Base-by-base conservation (phyloP, 2,329 filamentous ascomycete species). In the Trichoderma brevicompactum region DNA sequence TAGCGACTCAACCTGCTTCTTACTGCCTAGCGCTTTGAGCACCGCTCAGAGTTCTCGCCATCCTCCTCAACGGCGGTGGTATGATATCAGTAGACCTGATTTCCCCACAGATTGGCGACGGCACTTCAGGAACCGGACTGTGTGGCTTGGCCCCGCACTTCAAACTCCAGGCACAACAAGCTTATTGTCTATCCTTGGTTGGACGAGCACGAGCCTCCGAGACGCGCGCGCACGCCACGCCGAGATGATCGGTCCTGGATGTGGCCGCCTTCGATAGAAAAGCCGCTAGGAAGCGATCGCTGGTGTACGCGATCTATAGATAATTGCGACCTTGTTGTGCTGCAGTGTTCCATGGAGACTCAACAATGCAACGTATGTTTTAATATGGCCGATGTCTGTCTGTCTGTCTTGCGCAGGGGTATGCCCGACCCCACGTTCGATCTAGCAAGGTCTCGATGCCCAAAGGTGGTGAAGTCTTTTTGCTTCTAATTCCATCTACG, bases 41-140 rank as follows among this genome's bases (percentile, higher is more conserved):
- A 52, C 40, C 28, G 44, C 54, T 19, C 15, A n/a, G 38, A 50
- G 50, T 38, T 5, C n/a, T 50, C 15, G 15, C 5, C 36, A 8
- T 10, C 36, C 36, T 38, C 23, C 23, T 38, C 36, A 7, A 10
- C 36, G 36, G 46, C 15, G 46, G 58, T 43, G 58, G 19, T 17
- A 62, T 62, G 58, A 53, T 62, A 62, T 53, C 48, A 53, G 58
- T n/a, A 52, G 28, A 54, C 49, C 48, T 43, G 38, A 46, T 44
- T 63, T 46, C 60, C 41, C 60, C 60, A 63, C 60, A 63, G 61
- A 64, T 64, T 56, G 61, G 52, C 61, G 61, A 56, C 61, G 61
- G 50, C 61, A 64, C 61, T 56, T 64, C 52, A 56, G 52, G 50
- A 56, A 56, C 61, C 61, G 61, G 50, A 19, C 40, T 43, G 38